Percentiles rank a stretch among this genome's conserved stretches.
Conservation (phyloP, 768 basidiomycete species). For the Phanerodontia chrysosporium region DNA sequence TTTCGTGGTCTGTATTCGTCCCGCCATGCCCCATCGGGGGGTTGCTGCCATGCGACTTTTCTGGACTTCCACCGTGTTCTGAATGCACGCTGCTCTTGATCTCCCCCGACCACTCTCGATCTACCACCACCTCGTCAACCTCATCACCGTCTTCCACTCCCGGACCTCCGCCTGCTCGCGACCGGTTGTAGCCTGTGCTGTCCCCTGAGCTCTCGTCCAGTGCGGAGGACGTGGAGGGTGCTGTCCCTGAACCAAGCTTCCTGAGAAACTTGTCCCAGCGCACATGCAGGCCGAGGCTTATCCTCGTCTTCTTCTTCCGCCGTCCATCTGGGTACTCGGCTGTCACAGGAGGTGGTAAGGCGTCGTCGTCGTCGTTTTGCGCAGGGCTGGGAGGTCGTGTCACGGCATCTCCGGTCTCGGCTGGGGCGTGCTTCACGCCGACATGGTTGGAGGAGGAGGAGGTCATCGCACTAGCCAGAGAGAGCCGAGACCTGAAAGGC, state of each 20-base stretch:
- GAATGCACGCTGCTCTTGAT: constrained; percentile 50
- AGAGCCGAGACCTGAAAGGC: constrained; percentile 19
- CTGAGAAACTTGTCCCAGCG: constrained; percentile 29
- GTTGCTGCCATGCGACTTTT: constrained; percentile 46
- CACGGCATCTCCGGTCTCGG: neutral
- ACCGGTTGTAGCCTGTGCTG: constrained; percentile 34
- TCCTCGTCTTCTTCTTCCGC: constrained; percentile 21
- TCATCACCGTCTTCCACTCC: constrained; percentile 31
- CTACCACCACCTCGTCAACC: constrained; percentile 74
- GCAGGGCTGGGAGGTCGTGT: neutral
- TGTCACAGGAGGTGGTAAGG: constrained; percentile 6
- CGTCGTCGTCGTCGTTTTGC: neutral
- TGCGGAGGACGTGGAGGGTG: constrained; percentile 47
- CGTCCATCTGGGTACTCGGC: constrained; percentile 6
- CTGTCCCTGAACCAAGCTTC: constrained; percentile 30
- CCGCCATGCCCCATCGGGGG: constrained; percentile 28
- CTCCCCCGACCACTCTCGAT: constrained; percentile 63
- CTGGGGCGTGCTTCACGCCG: neutral
- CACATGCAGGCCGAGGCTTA: constrained; percentile 23
- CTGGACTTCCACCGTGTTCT: constrained; percentile 43
- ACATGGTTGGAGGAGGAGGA: constrained; percentile 2
- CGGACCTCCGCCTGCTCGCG: constrained; percentile 18
- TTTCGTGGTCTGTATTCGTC: constrained; percentile 36
- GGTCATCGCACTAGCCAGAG: constrained; percentile 12
- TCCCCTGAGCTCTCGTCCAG: constrained; percentile 41